phyloP scores from a whole-genome alignment of 805 yeast species.

The Martiniozyma abietophila region DNA sequence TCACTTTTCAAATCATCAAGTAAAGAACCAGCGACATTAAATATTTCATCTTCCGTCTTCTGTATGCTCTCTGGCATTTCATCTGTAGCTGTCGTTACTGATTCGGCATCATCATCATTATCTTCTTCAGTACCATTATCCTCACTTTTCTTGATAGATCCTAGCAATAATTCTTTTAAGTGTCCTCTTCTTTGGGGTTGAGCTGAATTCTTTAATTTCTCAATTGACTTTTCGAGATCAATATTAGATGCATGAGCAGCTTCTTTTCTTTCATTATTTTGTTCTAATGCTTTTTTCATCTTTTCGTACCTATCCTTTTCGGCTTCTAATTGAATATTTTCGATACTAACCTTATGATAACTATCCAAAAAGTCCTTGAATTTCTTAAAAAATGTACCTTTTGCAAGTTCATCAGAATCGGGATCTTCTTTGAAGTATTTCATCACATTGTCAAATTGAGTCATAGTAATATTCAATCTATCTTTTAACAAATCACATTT shows the following conservation, averaged over 20 bases:
- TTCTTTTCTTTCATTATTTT: conserved; percentile 33
- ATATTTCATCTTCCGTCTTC: conserved; percentile 13
- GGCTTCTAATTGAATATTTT: conserved; percentile 74
- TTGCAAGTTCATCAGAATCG: conserved; percentile 48
- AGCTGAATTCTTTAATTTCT: conserved; percentile 80
- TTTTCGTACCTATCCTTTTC: conserved; percentile 57
- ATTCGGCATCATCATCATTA: conserved; percentile 1
- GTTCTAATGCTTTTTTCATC: conserved; percentile 26
- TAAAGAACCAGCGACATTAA: conserved; percentile 6
- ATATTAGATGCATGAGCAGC: conserved; percentile 24
- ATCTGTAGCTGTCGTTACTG: background rate
- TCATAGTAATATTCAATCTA: conserved; percentile 52
- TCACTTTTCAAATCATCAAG: conserved; percentile 2
- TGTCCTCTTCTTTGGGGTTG: conserved; percentile 32
- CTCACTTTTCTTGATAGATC: conserved; percentile 71
- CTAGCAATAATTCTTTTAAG: conserved; percentile 68
- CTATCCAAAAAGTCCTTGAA: conserved; percentile 73
- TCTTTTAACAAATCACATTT: conserved; percentile 58
- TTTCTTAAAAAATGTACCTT: conserved; percentile 64
- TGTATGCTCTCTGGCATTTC: background rate
- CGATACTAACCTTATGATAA: conserved; percentile 70
- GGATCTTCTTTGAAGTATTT: conserved; percentile 86
- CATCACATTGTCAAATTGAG: conserved; percentile 67
- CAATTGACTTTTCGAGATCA: conserved; percentile 81
- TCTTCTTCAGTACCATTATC: conserved; percentile 37